Base-by-base conservation (phyloP, 2,329 filamentous ascomycete species). In the Laburnicola sp. region DNA sequence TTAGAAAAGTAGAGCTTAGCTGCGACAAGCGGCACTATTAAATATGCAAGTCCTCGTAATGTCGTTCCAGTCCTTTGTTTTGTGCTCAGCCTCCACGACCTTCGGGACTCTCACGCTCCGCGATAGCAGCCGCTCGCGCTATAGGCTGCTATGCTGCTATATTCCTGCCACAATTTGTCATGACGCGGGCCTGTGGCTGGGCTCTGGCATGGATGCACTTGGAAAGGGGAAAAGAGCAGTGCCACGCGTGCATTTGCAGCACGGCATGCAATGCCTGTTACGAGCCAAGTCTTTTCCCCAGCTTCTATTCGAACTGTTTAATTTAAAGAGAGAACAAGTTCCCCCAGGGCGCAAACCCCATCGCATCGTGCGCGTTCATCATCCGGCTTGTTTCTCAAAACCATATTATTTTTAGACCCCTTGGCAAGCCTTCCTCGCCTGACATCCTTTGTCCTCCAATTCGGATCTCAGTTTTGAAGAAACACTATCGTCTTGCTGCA, bases 131-230 rank as follows among this genome's bases (percentile, higher is more conserved):
- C 5, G 16, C 10, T 21, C 36, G 34, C 50, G 38, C 44, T 41
- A 60, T 62, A 60, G 57, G 57, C 54, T 49, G 45, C 32, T 8
- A 2, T 9, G 30, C 39, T 46, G 52, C 41, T 39, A 48, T 45
- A 44, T 38, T 56, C 51, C 51, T 56, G 59, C 52, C 54, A 54
- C 31, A 45, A 44, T 37, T 50, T 49, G 52, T 45, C 53, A 59
- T 69, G 63, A 71, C 68, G 68, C 65, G 65, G 68, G 60, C 42
- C 54, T 58, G 38, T 52, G n/a, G n/a, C n/a, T n/a, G n/a, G 45
- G 32, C 40, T 55, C 45, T 60, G 50, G 54, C 40, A 53, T 54
- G 51, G 45, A 39, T 58, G n/a, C n/a, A n/a, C n/a, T n/a, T n/a
- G n/a, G n/a, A 59, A 25, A 45, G 54, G 61, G 31, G 52, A 58